Base-by-base conservation (phyloP, 2,329 filamentous ascomycete species). In the Chaetomium strumarium region DNA sequence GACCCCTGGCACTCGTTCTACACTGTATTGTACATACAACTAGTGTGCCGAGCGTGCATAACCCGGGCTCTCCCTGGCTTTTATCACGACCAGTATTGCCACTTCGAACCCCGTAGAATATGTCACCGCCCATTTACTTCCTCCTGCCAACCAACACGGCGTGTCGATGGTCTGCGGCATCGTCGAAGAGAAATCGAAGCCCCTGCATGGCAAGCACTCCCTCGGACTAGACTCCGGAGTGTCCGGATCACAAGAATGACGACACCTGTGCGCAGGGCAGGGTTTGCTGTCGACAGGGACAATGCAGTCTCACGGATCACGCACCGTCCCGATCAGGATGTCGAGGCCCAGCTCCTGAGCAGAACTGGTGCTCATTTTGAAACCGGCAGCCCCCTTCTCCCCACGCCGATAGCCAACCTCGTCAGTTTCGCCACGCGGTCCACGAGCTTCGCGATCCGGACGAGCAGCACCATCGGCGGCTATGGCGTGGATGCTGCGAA, bases 361-460 rank as follows among this genome's bases (percentile, higher is more conserved):
- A 39, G n/a, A 11, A 48, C 46, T 7, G n/a, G n/a, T n/a, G 6
- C 51, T 29, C 46, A 24, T 24, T 24, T 47, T 2, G 48, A 51
- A 12, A 45, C 52, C 17, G 55, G 55, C 38, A 45, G 42, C 31
- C 58, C 60, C 10, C 58, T 86, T 16, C 73, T 86, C 0, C 83
- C 83, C 1, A 61, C 67, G 2, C 72, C 80, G 0, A 65, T 85
- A 43, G 83, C 83, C 33, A 78, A 75, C 47, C 75, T 75, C 29
- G 74, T 86, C 50, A 84, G 80, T 58, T 68, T 85, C 41, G 78
- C 80, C 11, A 80, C 81, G 2, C 74, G 79, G 49, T 83, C 81
- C 3, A 79, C 80, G 14, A 76, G 78, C 29, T 70, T 85, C 20
- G 77, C 76, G 31, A 72, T 83, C 20, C 76, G 78, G 6, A 65